Evolutionary conservation across 1,139 yeast species (phyloP).

Genomic region (Kazachstania sp.): DNA sequence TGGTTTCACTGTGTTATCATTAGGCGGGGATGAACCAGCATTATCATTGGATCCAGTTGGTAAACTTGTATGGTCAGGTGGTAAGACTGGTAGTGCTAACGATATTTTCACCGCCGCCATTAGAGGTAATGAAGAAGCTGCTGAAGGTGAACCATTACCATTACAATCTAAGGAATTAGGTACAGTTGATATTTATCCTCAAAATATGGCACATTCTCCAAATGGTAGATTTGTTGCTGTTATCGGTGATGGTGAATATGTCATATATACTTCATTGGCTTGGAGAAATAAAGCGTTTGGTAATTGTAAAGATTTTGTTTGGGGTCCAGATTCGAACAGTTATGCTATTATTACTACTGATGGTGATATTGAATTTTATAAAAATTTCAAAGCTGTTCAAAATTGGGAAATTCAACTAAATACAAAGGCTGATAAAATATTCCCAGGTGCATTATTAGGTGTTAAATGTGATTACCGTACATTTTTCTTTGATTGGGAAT

Average conservation of each 20-base stretch:
- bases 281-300: slow-evolving; percentile 97
- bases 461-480: slow-evolving; percentile 70
- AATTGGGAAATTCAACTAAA: slow-evolving; percentile 52
- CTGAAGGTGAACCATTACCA: slow-evolving; percentile 73
- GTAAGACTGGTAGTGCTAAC: slow-evolving; percentile 51
- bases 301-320: slow-evolving; percentile 79
- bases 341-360: slow-evolving; percentile 75
- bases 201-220: slow-evolving; percentile 80
- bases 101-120: slow-evolving; percentile 82
- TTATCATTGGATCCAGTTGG: slow-evolving; percentile 90
- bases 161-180: slow-evolving; percentile 85
- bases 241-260: slow-evolving; percentile 96
- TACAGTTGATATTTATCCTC: slow-evolving; percentile 85
- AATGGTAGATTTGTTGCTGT: slow-evolving; percentile 96
- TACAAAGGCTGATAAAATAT: slow-evolving; percentile 71
- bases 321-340: slow-evolving; percentile 87
- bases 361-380: slow-evolving; percentile 60
- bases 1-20: slow-evolving; percentile 76
- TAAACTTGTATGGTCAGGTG: slow-evolving; percentile 71
- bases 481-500: slow-evolving; percentile 89
- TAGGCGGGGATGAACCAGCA: slow-evolving; percentile 93
- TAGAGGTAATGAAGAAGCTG: slow-evolving; percentile 56
- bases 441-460: slow-evolving; percentile 80
- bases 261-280: slow-evolving; percentile 91
- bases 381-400: slow-evolving; percentile 74